Evolutionary conservation across 2,329 filamentous ascomycete species (phyloP), one percentile per base, ranked within the genome.

Genomic region (Macrophomina tecta): DNA sequence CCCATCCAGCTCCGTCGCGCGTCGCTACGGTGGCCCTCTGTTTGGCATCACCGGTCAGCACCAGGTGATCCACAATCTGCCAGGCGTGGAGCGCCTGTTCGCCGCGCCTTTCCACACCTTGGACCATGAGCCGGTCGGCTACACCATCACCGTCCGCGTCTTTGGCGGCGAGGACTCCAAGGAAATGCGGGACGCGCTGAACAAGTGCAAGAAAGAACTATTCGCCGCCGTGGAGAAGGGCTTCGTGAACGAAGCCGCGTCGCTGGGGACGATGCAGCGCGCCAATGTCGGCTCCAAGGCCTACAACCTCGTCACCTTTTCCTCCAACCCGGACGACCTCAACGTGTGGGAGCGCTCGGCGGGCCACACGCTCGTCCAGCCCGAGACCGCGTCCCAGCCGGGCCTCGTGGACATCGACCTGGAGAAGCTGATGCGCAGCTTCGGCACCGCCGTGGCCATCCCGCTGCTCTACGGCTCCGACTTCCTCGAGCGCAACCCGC

Each of bases 401-500:
- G 55, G 48, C 28, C 32, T 49, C 11, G 65, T 58, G 7, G 65
- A 66, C 14, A 12, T 55, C 8, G 68, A 67, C 5, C 56, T 69
- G 28, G 58, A 62, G 38, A 66, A 38, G 46, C 36, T 69, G 28
- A 46, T 66, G 40, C 67, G 68, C 34, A 52, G 64, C 38, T 69
- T 55, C 28, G 68, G 68, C 2, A 67, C 68, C 28, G 30, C 34
- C 38, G 48, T 69, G n/a, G 64, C 68, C 36, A 64, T 69, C 8
- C 63, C 67, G 16, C 38, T 60, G 38, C 46, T 69, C 11, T 69
- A 68, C 73, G 86, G 86, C 1, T 77, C 78, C 9, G 79, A 84
- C 18, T 83, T 89, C 64, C 66, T 86, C 32, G 81, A 85, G 14
- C 83, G 83, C 62, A 83, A 84, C 69, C 84, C 86, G 0, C 75